phyloP scores from a whole-genome alignment of 495 filamentous ascomycete genomes.

The Penicillium turbatum region DNA sequence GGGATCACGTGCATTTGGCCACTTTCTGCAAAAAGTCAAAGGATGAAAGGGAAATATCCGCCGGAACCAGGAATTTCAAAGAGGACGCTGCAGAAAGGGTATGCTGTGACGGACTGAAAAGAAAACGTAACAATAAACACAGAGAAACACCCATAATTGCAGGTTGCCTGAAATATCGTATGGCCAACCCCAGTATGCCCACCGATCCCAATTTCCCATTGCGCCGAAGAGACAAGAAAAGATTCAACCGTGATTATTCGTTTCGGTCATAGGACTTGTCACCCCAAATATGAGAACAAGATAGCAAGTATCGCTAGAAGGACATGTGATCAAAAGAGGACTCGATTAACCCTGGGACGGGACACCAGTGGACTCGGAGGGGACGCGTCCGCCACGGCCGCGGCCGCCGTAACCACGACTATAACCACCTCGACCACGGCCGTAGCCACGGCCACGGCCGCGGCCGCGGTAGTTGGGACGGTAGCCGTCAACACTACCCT shows the following conservation, averaged over 20 bases:
- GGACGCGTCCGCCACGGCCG: slow-evolving; percentile 36
- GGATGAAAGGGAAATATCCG: slow-evolving; percentile 13
- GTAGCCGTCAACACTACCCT: slow-evolving; percentile 89
- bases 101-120: slow-evolving; percentile 18
- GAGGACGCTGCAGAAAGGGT: slow-evolving; percentile 24
- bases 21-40: slow-evolving; percentile 9
- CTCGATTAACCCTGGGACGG: slow-evolving; percentile 34
- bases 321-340: slow-evolving; percentile 4
- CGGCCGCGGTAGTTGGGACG: slow-evolving; percentile 68
- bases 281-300: slow-evolving; percentile 19
- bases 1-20: slow-evolving; percentile 3
- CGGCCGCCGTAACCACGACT: slow-evolving; percentile 23
- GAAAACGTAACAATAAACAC: slow-evolving; percentile 12
- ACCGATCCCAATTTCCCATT: slow-evolving; percentile 22
- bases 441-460: slow-evolving; percentile 50
- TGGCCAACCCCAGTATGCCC: slow-evolving; percentile 29
- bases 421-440: slow-evolving; percentile 60
- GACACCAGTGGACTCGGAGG: slow-evolving; percentile 42
- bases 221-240: slow-evolving; percentile 31
- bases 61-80: slow-evolving; percentile 18
- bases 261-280: slow-evolving; percentile 22
- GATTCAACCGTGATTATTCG: slow-evolving; percentile 28
- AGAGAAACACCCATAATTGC: slow-evolving; percentile 20
- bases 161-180: slow-evolving; percentile 12
- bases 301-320: slow-evolving; percentile 16